Percentiles rank a stretch among this genome's conserved stretches.
phyloP scores from a whole-genome alignment of 352 stramenopile genomes.

The Pythium graminicola region DNA sequence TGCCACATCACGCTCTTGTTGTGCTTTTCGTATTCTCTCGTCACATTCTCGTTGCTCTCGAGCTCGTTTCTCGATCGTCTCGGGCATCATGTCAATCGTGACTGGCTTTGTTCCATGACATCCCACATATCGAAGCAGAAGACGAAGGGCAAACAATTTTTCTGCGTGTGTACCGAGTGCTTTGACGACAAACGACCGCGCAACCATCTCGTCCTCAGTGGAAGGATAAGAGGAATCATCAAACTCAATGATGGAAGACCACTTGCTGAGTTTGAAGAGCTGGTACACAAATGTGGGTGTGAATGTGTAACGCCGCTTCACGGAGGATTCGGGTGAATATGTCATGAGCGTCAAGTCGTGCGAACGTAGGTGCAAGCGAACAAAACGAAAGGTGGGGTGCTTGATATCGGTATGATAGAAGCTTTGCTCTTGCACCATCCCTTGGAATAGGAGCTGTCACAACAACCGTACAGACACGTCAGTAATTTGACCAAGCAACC shows the following conservation, averaged over 20 bases:
- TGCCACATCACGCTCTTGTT: conserved; percentile 1
- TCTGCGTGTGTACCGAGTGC: neutral
- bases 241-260: neutral
- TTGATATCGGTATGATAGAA: neutral
- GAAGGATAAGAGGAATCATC: too few species aligned
- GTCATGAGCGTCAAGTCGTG: conserved; percentile 29
- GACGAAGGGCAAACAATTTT: conserved; percentile 17
- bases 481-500: too few species aligned
- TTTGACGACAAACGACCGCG: neutral
- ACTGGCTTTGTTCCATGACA: conserved; percentile 24
- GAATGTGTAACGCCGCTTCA: conserved; percentile 31
- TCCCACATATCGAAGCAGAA: conserved; percentile 35
- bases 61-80: conserved; percentile 26
- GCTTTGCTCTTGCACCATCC: conserved; percentile 1
- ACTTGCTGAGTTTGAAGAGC: conserved; percentile 35
- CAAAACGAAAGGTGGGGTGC: conserved; percentile 10
- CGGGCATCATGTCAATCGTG: conserved; percentile 33
- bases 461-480: neutral
- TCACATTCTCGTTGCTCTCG: neutral
- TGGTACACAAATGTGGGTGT: conserved; percentile 29
- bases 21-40: neutral
- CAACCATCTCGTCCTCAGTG: conserved; percentile 2
- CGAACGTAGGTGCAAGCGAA: conserved; percentile 32
- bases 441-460: conserved; percentile 18
- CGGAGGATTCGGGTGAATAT: conserved; percentile 33